phyloP scores from a whole-genome alignment of 352 stramenopile species.

The Pythium oligandrum region DNA sequence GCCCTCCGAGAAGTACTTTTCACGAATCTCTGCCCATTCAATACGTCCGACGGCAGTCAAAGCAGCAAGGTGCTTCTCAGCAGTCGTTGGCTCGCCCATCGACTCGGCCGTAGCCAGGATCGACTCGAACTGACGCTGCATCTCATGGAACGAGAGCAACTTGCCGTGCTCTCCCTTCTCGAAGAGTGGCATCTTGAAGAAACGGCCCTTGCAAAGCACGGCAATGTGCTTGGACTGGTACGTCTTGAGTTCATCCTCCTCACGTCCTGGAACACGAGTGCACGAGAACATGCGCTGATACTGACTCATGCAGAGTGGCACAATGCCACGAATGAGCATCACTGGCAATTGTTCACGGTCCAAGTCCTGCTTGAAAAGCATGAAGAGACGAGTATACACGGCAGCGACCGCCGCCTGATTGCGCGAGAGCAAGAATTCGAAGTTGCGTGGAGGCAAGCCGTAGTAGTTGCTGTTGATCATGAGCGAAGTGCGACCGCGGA shows the following conservation, averaged over 20 bases:
- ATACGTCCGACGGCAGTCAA: conserved; percentile 82
- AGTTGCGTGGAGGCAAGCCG: conserved; percentile 58
- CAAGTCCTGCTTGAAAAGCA: conserved; percentile 85
- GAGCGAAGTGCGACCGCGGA: conserved; percentile 82
- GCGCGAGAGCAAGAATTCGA: conserved; percentile 54
- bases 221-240: conserved; percentile 85
- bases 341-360: conserved; percentile 79
- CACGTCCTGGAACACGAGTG: conserved; percentile 82
- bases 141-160: conserved; percentile 64
- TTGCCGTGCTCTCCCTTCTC: conserved; percentile 75
- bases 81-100: conserved; percentile 24
- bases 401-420: conserved; percentile 67
- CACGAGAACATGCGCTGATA: conserved; percentile 89
- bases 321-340: conserved; percentile 78
- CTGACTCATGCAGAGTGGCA: conserved; percentile 89
- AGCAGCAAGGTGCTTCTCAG: conserved; percentile 59
- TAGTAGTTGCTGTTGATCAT: conserved; percentile 94
- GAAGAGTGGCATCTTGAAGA: conserved; percentile 87
- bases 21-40: conserved; percentile 85
- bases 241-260: conserved; percentile 78
- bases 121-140: conserved; percentile 76
- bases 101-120: conserved; percentile 48
- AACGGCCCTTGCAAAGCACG: conserved; percentile 80
- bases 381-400: conserved; percentile 66
- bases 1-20: conserved; percentile 84